Conservation (phyloP, 2,329 filamentous ascomycete species). For the Colletotrichum chlorophyti region DNA sequence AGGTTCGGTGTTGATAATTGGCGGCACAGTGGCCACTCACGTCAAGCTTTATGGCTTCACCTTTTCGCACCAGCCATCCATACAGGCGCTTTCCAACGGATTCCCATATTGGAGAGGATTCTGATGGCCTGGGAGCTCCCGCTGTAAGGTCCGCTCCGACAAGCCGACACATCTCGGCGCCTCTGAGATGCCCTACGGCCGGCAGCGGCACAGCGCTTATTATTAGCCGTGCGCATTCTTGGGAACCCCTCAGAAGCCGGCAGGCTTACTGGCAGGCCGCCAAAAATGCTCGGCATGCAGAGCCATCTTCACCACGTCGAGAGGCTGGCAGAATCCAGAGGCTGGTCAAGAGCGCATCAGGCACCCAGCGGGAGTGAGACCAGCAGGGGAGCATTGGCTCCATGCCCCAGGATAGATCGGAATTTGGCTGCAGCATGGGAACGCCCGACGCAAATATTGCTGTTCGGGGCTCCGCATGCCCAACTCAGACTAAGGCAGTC, state of each 20-base stretch:
- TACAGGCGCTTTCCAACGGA: neutral
- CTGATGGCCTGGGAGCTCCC: neutral
- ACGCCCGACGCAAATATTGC: neutral
- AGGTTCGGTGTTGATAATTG: rapidly evolving
- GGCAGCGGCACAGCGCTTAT: neutral
- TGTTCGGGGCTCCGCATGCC: neutral
- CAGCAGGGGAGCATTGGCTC: too few relatives aligned
- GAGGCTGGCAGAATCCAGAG: too few relatives aligned
- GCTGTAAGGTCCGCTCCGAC: conserved; percentile 11
- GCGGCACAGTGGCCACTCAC: neutral
- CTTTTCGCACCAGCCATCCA: neutral
- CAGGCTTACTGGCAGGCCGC: neutral
- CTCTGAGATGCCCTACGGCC: neutral
- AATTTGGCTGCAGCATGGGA: neutral
- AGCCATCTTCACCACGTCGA: neutral
- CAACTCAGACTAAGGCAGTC: neutral
- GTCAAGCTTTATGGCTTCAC: neutral
- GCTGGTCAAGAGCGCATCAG: neutral
- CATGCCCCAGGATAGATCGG: neutral
- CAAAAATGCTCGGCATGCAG: neutral
- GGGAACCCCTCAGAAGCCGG: neutral
- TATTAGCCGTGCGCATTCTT: neutral
- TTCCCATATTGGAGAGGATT: too few relatives aligned
- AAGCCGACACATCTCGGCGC: conserved; percentile 4
- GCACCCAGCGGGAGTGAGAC: neutral